phyloP scores from a whole-genome alignment of 306 rosid genomes.

The Dryas alaskensis region DNA sequence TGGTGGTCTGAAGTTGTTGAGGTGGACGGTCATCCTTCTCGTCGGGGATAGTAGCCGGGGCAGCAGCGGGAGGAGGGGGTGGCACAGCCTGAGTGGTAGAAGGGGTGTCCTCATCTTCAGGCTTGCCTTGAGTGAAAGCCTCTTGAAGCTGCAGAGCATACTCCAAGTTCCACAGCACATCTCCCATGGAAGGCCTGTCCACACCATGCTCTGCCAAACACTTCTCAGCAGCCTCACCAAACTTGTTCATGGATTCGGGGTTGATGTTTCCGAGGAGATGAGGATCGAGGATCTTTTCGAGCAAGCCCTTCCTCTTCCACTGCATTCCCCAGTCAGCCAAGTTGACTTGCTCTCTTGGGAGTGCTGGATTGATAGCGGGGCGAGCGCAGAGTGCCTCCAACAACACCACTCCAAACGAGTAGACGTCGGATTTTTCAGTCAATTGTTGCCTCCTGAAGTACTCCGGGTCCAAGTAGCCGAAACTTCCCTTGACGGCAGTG shows the following conservation, averaged over 20 bases:
- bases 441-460: constrained; percentile 48
- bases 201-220: constrained; percentile 51
- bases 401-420: constrained; percentile 50
- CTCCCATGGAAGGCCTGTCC: constrained; percentile 57
- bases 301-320: constrained; percentile 43
- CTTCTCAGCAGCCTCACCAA: constrained; percentile 54
- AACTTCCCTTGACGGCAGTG: constrained; percentile 52
- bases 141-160: constrained; percentile 55
- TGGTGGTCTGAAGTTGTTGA: constrained; percentile 24
- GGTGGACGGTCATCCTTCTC: constrained; percentile 26
- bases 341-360: constrained; percentile 52
- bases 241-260: constrained; percentile 50
- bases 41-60: constrained; percentile 19
- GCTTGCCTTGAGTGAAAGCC: constrained; percentile 37
- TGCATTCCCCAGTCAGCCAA: constrained; percentile 60
- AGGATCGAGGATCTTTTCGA: constrained; percentile 49
- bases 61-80: neutral
- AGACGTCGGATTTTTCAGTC: constrained; percentile 53
- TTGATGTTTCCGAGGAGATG: constrained; percentile 34
- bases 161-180: constrained; percentile 52
- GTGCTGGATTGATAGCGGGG: constrained; percentile 43
- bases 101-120: constrained; percentile 18
- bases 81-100: neutral
- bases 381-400: constrained; percentile 45
- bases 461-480: constrained; percentile 53